Conservation (phyloP, 139 green algal genomes). For the Micractinium sp. region DNA sequence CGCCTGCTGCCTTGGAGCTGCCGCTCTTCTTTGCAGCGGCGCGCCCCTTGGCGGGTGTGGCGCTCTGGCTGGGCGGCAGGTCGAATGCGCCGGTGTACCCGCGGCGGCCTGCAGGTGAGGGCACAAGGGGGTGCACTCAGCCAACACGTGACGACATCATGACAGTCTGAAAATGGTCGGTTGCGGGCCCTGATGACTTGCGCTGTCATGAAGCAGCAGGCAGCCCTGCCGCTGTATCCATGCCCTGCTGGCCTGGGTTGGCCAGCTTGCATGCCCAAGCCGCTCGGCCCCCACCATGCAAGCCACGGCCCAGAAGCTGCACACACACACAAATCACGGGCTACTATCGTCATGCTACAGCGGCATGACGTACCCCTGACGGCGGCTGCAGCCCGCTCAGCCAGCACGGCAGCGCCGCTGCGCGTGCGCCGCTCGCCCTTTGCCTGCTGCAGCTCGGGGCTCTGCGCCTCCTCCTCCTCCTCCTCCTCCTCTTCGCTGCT, state of each 20-base stretch:
- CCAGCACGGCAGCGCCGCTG: conserved; percentile 22
- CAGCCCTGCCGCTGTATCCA: background rate
- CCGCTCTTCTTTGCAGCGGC: background rate
- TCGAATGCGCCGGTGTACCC: conserved; percentile 19
- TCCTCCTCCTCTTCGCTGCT: background rate
- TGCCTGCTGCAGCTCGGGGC: background rate
- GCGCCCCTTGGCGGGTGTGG: conserved; percentile 12
- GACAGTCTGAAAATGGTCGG: background rate
- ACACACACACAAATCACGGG: background rate
- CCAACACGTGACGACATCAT: background rate
- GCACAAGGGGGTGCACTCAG: background rate
- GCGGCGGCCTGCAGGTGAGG: background rate
- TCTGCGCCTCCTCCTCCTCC: background rate
- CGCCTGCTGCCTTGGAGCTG: background rate
- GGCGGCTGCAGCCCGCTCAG: background rate
- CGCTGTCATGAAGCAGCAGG: background rate
- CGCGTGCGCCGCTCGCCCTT: background rate
- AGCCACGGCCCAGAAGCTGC: background rate
- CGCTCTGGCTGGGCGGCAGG: conserved; percentile 23
- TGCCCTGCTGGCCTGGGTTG: background rate
- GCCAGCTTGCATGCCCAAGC: background rate
- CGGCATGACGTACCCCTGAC: background rate
- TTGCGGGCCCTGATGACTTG: background rate
- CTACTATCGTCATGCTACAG: background rate
- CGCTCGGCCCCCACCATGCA: background rate